Conservation (phyloP, 2,329 filamentous ascomycete genomes). For the Xylariaceae sp. region DNA sequence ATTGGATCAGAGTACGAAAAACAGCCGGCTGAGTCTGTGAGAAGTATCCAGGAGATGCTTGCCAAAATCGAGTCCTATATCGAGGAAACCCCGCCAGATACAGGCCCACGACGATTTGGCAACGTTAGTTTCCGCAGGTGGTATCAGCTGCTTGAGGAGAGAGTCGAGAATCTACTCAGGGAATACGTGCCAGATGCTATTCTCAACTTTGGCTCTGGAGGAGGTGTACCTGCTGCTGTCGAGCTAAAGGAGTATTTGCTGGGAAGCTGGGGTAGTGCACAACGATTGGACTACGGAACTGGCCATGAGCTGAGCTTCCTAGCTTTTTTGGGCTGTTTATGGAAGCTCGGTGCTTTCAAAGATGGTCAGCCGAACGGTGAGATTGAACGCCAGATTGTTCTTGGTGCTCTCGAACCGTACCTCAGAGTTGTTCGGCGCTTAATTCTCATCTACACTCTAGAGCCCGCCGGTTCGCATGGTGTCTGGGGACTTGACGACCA, state of each 20-base stretch:
- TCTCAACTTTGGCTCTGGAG: slow-evolving; percentile 19
- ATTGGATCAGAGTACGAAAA: slow-evolving; percentile 37
- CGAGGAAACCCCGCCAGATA: slow-evolving; percentile 75
- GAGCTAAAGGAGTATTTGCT: slow-evolving; percentile 79
- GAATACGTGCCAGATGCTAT: slow-evolving; percentile 46
- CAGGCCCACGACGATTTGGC: slow-evolving; percentile 83
- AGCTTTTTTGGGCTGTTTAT: slow-evolving; percentile 83
- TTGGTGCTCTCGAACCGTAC: slow-evolving; percentile 78
- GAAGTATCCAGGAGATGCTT: slow-evolving; percentile 63
- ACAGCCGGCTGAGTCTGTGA: slow-evolving; percentile 52
- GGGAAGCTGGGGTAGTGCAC: slow-evolving; percentile 81
- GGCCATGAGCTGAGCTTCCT: slow-evolving; percentile 94
- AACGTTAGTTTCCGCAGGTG: slow-evolving; percentile 88
- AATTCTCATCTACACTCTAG: slow-evolving; percentile 86
- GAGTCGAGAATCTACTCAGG: slow-evolving; percentile 52
- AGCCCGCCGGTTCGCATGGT: slow-evolving; percentile 92
- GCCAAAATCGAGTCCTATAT: slow-evolving; percentile 62
- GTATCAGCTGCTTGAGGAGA: slow-evolving; percentile 64
- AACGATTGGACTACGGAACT: slow-evolving; percentile 91
- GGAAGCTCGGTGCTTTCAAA: slow-evolving; percentile 81
- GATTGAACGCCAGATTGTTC: slow-evolving; percentile 73
- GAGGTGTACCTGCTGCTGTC: slow-evolving; percentile 47
- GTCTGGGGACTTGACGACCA: slow-evolving; percentile 99
- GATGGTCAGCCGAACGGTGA: slow-evolving; percentile 47
- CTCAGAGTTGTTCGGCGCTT: slow-evolving; percentile 70